phyloP scores from a whole-genome alignment of 225 moss, liverwort and hornwort species.

The Straminergon stramineum region DNA sequence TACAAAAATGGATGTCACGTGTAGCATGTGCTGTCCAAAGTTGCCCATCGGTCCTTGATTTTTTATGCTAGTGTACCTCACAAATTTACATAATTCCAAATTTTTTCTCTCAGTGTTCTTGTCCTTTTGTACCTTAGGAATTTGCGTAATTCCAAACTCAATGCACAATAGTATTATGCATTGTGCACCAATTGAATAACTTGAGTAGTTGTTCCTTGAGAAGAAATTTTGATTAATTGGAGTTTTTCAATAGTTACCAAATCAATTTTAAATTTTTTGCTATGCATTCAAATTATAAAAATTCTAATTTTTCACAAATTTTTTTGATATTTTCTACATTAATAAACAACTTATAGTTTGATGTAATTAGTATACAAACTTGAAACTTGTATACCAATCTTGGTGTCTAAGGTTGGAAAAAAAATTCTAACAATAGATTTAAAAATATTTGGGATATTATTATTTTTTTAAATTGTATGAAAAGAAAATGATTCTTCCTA shows the following conservation, averaged over 20 bases:
- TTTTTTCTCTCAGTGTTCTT: neutral
- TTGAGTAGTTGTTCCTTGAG: neutral
- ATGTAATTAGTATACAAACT: neutral
- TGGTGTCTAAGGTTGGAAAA: accelerated
- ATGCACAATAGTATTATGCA: neutral
- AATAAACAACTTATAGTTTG: accelerated
- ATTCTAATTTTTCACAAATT: neutral
- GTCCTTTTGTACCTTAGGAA: neutral
- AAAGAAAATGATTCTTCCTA: neutral
- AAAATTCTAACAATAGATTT: neutral
- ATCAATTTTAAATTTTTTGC: neutral
- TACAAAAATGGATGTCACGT: accelerated
- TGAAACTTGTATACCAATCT: neutral
- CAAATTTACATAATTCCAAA: neutral
- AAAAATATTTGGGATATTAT: neutral
- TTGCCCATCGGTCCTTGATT: neutral
- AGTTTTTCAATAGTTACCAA: neutral
- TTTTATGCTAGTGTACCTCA: neutral
- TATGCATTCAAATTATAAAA: neutral
- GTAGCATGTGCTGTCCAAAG: neutral
- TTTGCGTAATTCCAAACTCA: neutral
- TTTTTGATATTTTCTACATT: neutral
- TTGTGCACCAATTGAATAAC: neutral
- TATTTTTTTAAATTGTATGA: neutral
- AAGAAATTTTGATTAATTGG: neutral